phyloP scores from a whole-genome alignment of 257 asterid species.

The Gentiana straminea region DNA sequence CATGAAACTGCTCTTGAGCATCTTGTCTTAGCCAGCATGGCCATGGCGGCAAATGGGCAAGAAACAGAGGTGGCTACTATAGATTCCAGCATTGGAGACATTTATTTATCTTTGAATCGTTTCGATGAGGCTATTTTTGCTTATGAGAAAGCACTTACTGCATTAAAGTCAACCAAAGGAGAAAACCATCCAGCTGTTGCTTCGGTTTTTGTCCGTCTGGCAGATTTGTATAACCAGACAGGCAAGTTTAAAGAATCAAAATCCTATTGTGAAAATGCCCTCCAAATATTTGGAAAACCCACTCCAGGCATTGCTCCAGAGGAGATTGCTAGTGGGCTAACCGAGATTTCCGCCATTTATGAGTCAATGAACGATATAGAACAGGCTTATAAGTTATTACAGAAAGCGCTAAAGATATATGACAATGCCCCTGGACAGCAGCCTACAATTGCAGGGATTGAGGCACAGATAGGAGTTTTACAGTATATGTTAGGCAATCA shows the following conservation, averaged over 20 bases:
- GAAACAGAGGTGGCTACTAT: conserved; percentile 79
- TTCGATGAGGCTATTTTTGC: conserved; percentile 84
- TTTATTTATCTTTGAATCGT: conserved; percentile 65
- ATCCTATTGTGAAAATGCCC: conserved; percentile 84
- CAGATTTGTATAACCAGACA: conserved; percentile 71
- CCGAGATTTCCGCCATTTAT: conserved; percentile 78
- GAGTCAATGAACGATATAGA: conserved; percentile 90
- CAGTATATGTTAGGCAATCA: conserved; percentile 70
- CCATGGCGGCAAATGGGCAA: conserved; percentile 84
- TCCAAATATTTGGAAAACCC: conserved; percentile 64
- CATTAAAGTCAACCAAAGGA: conserved; percentile 77
- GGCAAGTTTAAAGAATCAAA: conserved; percentile 81
- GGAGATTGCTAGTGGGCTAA: conserved; percentile 81
- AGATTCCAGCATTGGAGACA: conserved; percentile 84
- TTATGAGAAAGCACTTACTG: conserved; percentile 77
- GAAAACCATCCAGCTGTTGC: conserved; percentile 91
- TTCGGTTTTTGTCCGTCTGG: conserved; percentile 76
- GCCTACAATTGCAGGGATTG: conserved; percentile 76
- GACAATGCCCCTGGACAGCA: conserved; percentile 86
- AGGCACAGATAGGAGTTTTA: conserved; percentile 93
- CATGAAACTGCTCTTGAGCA: conserved; percentile 92
- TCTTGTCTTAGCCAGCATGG: conserved; percentile 90
- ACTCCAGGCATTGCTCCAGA: conserved; percentile 71
- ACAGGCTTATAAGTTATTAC: conserved; percentile 66
- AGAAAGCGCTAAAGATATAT: conserved; percentile 81